Conservation (phyloP, 495 filamentous ascomycete species). For the Podospora pseudoanserina region DNA sequence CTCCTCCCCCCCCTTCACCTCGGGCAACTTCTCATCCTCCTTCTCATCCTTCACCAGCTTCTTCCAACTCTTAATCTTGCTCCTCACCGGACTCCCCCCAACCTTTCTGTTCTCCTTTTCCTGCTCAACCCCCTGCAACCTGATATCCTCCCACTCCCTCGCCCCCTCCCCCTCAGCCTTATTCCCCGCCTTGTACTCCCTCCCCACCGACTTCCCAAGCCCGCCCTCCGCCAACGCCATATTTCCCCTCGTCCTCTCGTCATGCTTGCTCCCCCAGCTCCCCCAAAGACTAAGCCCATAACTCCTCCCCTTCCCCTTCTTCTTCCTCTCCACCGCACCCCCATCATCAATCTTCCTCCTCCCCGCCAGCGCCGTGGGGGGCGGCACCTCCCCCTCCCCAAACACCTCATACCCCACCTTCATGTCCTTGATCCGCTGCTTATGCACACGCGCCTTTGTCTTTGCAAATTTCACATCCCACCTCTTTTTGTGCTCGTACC, state of each 20-base stretch:
- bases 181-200: slow-evolving; percentile 19
- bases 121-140: slow-evolving; percentile 29
- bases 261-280: slow-evolving; percentile 81
- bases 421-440: slow-evolving; percentile 66
- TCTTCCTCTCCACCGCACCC: slow-evolving; percentile 30
- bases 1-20: not conserved
- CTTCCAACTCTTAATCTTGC: slow-evolving; percentile 29
- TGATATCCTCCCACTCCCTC: slow-evolving; percentile 33
- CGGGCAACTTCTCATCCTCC: slow-evolving; percentile 28
- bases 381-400: slow-evolving; percentile 67
- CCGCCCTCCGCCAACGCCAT: slow-evolving; percentile 23
- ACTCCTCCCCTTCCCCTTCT: slow-evolving; percentile 52
- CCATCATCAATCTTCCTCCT: slow-evolving; percentile 48
- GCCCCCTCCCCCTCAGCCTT: slow-evolving; percentile 39
- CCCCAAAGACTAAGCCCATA: slow-evolving; percentile 80
- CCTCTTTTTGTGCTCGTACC: slow-evolving; percentile 65
- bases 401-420: slow-evolving; percentile 64
- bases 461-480: slow-evolving; percentile 69
- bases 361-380: slow-evolving; percentile 77
- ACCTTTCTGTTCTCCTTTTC: slow-evolving; percentile 4
- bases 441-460: slow-evolving; percentile 64
- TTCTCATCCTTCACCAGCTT: slow-evolving; percentile 42
- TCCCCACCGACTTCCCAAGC: slow-evolving; percentile 12
- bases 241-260: slow-evolving; percentile 50
- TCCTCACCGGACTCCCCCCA: not conserved